Base-by-base conservation (phyloP, 2,329 filamentous ascomycete species). In the Xylaria sp. region DNA sequence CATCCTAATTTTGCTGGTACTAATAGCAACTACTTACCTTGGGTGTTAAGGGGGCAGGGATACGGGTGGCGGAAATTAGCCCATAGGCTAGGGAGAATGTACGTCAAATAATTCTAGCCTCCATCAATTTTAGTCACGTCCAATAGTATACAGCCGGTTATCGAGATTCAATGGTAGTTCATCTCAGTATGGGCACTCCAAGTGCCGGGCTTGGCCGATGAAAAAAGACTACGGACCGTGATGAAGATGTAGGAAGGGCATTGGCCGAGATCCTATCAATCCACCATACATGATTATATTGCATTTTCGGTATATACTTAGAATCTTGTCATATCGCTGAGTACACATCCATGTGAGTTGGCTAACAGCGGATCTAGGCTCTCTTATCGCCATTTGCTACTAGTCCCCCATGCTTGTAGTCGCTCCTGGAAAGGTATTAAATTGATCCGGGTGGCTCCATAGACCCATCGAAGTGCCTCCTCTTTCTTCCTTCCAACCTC, bases 51-150 rank as follows among this genome's bases (percentile, higher is more conserved):
- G 42, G n/a, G 42, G 6, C 17, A 7, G 17, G 6, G 17, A 55
- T 63, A 19, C 2, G n/a, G 30, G 24, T 12, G 17, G 14, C 17
- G 32, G 7, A 14, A 65, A 57, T 68, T 68, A 68, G 4, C 57
- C 65, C 11, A 68, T 65, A 68, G 65, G 65, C 19, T n/a, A 34
- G 55, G 65, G 34, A 57, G 32, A 68, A 68, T 61, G n/a, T 68
- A 36, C 12, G 6, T 36, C 12, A 19, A n/a, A 58, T 45, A 34
- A 61, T 11, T n/a, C 19, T 30, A 48, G 1, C 36, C 51, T 64
- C 17, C 45, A 36, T 58, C 21, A 36, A 58, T 56, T 65, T 61
- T 30, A 3, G 9, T 19, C 1, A 19, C 5, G 12, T 2, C 65
- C 65, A 68, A 65, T 68, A 39, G 27, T 19, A 65, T 57, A 56